Evolutionary conservation across 2,329 filamentous ascomycete species (phyloP).

Genomic region (Thelonectria rubi): DNA sequence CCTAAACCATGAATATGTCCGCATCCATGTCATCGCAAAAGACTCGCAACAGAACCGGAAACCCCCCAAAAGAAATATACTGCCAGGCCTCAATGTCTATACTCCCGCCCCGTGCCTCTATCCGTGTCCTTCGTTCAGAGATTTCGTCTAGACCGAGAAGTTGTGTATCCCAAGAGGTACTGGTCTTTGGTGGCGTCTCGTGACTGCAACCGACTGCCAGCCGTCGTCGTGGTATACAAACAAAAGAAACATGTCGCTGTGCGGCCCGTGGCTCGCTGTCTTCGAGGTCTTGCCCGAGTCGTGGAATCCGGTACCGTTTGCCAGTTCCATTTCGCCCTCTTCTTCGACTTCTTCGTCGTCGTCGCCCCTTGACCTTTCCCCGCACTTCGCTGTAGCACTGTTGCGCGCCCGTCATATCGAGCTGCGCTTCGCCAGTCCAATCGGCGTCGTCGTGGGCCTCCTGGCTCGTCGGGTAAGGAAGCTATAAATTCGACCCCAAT

Average conservation of each 20-base stretch:
- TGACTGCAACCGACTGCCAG: constrained; percentile 31
- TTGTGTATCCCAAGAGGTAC: constrained; percentile 33
- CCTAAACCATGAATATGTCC: neutral
- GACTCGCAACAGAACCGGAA: constrained; percentile 15
- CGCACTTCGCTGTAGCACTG: constrained; percentile 13
- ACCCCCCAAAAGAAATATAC: neutral
- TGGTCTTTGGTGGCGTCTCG: constrained; percentile 15
- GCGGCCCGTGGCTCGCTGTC: constrained; percentile 13
- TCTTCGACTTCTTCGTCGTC: constrained; percentile 7
- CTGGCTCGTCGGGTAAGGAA: neutral
- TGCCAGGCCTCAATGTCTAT: constrained; percentile 31
- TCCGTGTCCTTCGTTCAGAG: constrained; percentile 39
- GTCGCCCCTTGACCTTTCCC: constrained; percentile 3
- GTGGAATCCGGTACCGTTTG: constrained; percentile 17
- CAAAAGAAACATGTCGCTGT: constrained; percentile 26
- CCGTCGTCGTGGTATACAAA: constrained; percentile 42
- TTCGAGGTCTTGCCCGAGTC: constrained; percentile 20
- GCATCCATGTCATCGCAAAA: constrained; percentile 6
- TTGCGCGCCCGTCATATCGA: constrained; percentile 12
- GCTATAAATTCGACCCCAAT: neutral
- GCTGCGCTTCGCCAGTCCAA: constrained; percentile 1
- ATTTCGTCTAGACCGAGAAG: constrained; percentile 33
- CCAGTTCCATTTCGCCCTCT: constrained; percentile 15
- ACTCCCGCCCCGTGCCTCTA: constrained; percentile 41
- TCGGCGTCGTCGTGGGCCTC: neutral